These are phyloP conservation scores for Trichoderma gracile DNA, from an alignment of 2,329 filamentous ascomycete species.

Conservation along the genomic window DNA sequence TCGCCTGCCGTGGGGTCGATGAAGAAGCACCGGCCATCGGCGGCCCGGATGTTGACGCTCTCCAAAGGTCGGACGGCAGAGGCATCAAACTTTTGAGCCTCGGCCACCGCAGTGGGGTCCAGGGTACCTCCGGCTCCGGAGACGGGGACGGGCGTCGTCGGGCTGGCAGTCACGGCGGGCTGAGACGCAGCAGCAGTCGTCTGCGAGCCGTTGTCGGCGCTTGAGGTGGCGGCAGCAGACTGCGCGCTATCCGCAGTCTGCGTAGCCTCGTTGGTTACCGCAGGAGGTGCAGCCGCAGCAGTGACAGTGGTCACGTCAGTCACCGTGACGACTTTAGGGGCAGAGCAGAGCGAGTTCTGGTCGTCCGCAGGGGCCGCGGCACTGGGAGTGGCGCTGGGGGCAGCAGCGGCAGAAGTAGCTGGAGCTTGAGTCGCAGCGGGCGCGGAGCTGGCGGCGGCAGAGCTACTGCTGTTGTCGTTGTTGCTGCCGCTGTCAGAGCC, in stretches of 20 bases:
- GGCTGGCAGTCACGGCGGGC: conserved; percentile 35
- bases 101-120: conserved; percentile 51
- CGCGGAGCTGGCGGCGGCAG: conserved; percentile 2
- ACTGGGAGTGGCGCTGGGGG: not conserved
- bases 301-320: conserved; percentile 7
- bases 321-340: not conserved
- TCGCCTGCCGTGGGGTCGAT: conserved; percentile 55
- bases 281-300: not conserved
- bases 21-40: conserved; percentile 53
- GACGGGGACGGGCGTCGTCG: conserved; percentile 48
- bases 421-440: not conserved
- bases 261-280: not conserved
- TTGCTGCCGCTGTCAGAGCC: conserved; percentile 4
- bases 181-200: conserved; percentile 1
- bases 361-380: not conserved
- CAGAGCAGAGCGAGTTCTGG: conserved; percentile 8
- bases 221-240: not conserved
- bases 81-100: conserved; percentile 49
- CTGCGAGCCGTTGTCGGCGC: not conserved
- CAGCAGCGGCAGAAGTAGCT: not conserved
- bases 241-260: not conserved
- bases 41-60: conserved; percentile 48
- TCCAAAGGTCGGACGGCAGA: conserved; percentile 50
- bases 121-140: conserved; percentile 53
- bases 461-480: not conserved